Evolutionary conservation across 2,329 filamentous ascomycete species (phyloP).

Genomic region (Alternaria brassicae): DNA sequence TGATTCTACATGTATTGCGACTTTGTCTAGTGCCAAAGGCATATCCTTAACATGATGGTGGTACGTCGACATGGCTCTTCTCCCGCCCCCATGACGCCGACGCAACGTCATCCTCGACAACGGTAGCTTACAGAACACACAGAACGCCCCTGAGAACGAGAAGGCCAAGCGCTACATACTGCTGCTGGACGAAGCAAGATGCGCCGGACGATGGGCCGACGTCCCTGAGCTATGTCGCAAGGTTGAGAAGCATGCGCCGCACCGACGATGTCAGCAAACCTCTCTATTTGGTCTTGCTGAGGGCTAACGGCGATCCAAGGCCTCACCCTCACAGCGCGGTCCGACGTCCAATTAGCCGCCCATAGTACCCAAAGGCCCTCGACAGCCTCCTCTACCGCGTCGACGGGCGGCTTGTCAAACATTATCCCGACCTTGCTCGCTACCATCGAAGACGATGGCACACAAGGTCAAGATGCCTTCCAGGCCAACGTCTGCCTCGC

Average conservation of each 20-base stretch:
- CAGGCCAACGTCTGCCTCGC: conserved; percentile 84
- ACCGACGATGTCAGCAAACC: conserved; percentile 74
- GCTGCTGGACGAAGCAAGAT: conserved; percentile 84
- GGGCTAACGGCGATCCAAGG: conserved; percentile 42
- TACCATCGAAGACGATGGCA: conserved; percentile 51
- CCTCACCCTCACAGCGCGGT: conserved; percentile 56
- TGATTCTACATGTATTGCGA: conserved; percentile 33
- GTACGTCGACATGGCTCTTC: conserved; percentile 33
- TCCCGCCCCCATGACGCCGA: background rate
- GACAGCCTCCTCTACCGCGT: conserved; percentile 50
- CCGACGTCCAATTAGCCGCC: conserved; percentile 56
- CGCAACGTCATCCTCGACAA: conserved; percentile 44
- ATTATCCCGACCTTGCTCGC: conserved; percentile 52
- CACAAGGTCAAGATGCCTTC: conserved; percentile 64
- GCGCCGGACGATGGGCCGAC: conserved; percentile 84
- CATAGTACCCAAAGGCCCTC: conserved; percentile 52
- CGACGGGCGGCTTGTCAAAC: conserved; percentile 38
- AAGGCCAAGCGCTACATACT: conserved; percentile 86
- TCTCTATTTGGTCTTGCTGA: conserved; percentile 10
- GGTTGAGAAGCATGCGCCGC: conserved; percentile 89
- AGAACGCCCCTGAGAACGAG: conserved; percentile 62
- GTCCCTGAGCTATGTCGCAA: conserved; percentile 91
- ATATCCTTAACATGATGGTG: conserved; percentile 45
- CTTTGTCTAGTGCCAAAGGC: conserved; percentile 35
- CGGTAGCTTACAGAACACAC: conserved; percentile 36